phyloP scores from a whole-genome alignment of 1,139 yeast genomes.

The Candida sojae region DNA sequence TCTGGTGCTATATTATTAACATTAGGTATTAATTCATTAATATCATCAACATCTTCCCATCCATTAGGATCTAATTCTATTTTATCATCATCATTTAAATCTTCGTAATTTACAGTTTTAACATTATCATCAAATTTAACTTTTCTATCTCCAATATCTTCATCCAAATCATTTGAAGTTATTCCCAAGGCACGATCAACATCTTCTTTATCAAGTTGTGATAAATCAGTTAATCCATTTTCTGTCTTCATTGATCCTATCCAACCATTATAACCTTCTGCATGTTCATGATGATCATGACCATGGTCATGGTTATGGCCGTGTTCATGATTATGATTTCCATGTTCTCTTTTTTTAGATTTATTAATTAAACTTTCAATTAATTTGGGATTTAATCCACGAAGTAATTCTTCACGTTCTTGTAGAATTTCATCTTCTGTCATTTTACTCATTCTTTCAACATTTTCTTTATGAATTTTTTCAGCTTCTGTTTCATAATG shows the following conservation, averaged over 20 bases:
- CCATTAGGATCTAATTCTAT: slow-evolving; percentile 38
- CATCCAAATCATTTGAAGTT: slow-evolving; percentile 14
- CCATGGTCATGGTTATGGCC: slow-evolving; percentile 16
- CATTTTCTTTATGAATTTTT: slow-evolving; percentile 75
- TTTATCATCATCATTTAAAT: slow-evolving; percentile 24
- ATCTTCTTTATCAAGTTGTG: slow-evolving; percentile 39
- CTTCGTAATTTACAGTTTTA: slow-evolving; percentile 43
- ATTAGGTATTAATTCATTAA: slow-evolving; percentile 30
- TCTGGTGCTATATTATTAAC: slow-evolving; percentile 36
- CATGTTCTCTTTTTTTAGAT: slow-evolving; percentile 33
- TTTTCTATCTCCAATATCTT: slow-evolving; percentile 14
- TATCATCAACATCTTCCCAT: slow-evolving; percentile 42
- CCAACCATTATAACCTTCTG: slow-evolving; percentile 74
- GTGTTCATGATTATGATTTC: slow-evolving; percentile 15
- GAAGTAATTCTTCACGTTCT: slow-evolving; percentile 69
- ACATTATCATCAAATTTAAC: slow-evolving; percentile 24
- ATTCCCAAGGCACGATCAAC: slow-evolving; percentile 43
- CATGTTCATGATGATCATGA: slow-evolving; percentile 45
- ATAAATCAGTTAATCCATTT: slow-evolving; percentile 32
- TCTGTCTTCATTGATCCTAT: slow-evolving; percentile 61
- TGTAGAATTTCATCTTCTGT: slow-evolving; percentile 61
- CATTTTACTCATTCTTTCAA: slow-evolving; percentile 64
- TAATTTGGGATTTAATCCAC: slow-evolving; percentile 67
- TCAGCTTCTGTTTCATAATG: slow-evolving; percentile 52
- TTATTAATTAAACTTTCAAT: slow-evolving; percentile 54